phyloP scores from a whole-genome alignment of 257 asterid genomes.

The Nicotiana sylvestris region DNA sequence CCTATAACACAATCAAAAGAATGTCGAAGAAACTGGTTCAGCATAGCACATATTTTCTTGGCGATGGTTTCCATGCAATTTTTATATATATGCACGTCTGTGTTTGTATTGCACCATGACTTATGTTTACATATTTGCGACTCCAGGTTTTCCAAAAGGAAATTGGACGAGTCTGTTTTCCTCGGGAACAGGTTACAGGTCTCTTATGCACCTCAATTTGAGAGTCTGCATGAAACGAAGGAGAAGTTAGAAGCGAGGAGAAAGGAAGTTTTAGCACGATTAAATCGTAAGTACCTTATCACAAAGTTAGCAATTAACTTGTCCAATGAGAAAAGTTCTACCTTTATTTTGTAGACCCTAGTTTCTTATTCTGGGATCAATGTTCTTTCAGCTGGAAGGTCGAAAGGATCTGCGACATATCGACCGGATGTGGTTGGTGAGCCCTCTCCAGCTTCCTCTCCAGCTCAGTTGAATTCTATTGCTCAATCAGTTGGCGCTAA shows the following conservation, averaged over 20 bases:
- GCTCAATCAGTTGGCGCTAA: slow-evolving; percentile 21
- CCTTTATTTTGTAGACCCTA: background rate
- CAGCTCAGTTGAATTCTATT: slow-evolving; percentile 16
- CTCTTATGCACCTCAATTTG: slow-evolving; percentile 69
- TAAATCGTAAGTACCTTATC: slow-evolving; percentile 48
- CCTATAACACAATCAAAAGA: background rate
- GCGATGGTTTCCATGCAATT: background rate
- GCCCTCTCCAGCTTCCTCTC: slow-evolving; percentile 20
- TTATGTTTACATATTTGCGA: slow-evolving; percentile 9
- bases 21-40: background rate
- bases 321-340: background rate
- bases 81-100: background rate
- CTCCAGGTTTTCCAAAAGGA: slow-evolving; percentile 79
- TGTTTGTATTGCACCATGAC: background rate
- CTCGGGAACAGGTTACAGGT: slow-evolving; percentile 66
- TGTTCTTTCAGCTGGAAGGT: slow-evolving; percentile 44
- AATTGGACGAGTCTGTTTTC: slow-evolving; percentile 68
- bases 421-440: slow-evolving; percentile 7
- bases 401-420: slow-evolving; percentile 36
- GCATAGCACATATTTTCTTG: background rate
- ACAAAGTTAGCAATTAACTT: background rate
- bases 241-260: slow-evolving; percentile 84
- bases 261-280: slow-evolving; percentile 66
- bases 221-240: slow-evolving; percentile 57
- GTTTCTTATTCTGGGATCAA: background rate